Evolutionary conservation across 2,329 filamentous ascomycete species (phyloP), one percentile per base, ranked within the genome.

Genomic region (Colletotrichum spinosum): DNA sequence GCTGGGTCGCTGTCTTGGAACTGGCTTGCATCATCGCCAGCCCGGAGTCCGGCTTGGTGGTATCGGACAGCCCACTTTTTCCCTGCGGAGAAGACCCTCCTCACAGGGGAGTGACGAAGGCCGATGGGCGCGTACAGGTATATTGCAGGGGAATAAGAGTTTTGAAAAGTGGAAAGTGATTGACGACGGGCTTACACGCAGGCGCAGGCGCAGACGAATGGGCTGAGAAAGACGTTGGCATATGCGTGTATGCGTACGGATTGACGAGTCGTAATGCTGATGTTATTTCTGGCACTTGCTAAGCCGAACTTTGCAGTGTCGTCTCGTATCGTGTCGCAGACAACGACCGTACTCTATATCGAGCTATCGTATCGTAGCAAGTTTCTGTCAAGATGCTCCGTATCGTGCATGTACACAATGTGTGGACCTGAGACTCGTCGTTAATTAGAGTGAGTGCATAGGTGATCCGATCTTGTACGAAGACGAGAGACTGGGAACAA

Each of bases 11-110:
- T 66, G 60, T 67, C 49, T 65, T 64, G 45, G 65, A 65, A 42
- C 51, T 57, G 44, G 65, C 44, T 61, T 58, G 65, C 61, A 61
- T 67, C 62, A 61, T 66, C 34, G 62, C 60, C 54, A 59, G 60
- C 53, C 53, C 48, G 37, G 48, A 53, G 58, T 25, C 58, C 63
- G 63, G 48, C 63, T 66, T 62, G 62, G 58, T 63, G 53, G 58
- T 66, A 60, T 50, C 33, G 42, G 38, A 56, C 41, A 34, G 37
- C 33, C 63, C 59, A 45, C 59, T 57, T 56, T 25, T 37, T 38
- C 39, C 33, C 41, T 60, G 42, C 39, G 41, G 58, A 58, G 46
- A 55, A 25, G 35, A 34, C 52, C 39, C 51, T 37, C 12, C 35
- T 39, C 50, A 25, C 7, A 38, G 8, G 38, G 38, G n/a, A 3